phyloP scores from a whole-genome alignment of 148 eudicot genomes.

The Fagopyrum homotropicum region DNA sequence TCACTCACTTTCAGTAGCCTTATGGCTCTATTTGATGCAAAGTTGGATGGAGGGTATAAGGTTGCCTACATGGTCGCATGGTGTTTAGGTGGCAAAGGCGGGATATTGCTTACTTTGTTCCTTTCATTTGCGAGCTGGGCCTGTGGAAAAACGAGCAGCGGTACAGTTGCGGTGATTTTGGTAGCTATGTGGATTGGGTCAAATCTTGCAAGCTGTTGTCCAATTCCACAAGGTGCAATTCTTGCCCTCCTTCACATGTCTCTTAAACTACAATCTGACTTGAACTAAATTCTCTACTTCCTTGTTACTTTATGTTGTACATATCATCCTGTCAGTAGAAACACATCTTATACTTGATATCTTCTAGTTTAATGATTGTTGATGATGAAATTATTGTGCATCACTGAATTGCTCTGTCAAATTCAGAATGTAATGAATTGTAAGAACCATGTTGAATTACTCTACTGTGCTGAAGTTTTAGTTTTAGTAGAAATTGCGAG shows the following conservation, averaged over 20 bases:
- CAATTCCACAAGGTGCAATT: constrained; percentile 78
- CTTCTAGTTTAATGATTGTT: neutral
- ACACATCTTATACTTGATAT: neutral
- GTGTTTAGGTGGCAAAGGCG: constrained; percentile 69
- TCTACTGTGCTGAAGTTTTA: neutral
- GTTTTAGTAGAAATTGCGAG: neutral
- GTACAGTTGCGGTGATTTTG: constrained; percentile 50
- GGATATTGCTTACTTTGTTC: constrained; percentile 66
- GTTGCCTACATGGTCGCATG: constrained; percentile 67
- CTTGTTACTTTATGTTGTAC: constrained; percentile 3
- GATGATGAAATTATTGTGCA: neutral
- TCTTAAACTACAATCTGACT: constrained; percentile 57
- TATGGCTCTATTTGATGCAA: constrained; percentile 53
- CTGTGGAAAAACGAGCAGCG: constrained; percentile 78
- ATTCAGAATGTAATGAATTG: neutral
- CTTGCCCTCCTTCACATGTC: constrained; percentile 81
- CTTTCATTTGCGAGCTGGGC: constrained; percentile 83
- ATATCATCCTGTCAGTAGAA: constrained; percentile 3
- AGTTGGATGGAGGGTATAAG: constrained; percentile 75
- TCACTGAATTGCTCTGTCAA: neutral
- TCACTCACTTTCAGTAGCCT: constrained; percentile 66
- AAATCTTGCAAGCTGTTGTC: constrained; percentile 47
- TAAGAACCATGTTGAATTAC: neutral
- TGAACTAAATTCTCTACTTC: constrained; percentile 26
- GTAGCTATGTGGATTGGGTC: constrained; percentile 78